A percentile compares a stretch with the other conserved stretches of the same genome.
These are phyloP conservation scores for Colletotrichum shisoi DNA, from an alignment of 2,329 filamentous ascomycete species.

Conservation along the genomic window DNA sequence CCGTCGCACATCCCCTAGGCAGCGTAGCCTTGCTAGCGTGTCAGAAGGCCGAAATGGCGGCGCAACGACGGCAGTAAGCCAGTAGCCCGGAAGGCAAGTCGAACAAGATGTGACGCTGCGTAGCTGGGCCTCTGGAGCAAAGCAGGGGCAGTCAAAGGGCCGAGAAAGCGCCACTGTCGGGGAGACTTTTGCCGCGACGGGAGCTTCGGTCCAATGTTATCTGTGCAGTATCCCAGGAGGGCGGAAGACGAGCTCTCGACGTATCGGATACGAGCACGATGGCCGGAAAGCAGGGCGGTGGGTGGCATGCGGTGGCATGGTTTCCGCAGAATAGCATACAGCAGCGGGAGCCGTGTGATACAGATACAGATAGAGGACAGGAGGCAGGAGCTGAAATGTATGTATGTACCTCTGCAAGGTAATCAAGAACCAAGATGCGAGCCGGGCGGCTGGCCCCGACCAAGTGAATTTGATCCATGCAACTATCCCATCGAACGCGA, in stretches of 20 bases:
- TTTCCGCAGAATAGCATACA: slow-evolving; percentile 1
- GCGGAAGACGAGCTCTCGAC: neutral
- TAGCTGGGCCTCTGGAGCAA: slow-evolving; percentile 2
- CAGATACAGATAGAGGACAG: too few relatives aligned
- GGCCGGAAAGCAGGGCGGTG: slow-evolving; percentile 4
- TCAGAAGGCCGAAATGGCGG: neutral
- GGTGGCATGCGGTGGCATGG: slow-evolving; percentile 22
- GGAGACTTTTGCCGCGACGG: neutral
- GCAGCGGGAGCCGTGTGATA: neutral
- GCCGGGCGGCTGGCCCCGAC: neutral
- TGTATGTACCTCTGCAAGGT: too few relatives aligned
- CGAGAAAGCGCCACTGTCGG: slow-evolving; percentile 28
- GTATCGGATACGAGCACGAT: slow-evolving; percentile 9
- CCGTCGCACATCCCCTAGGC: slow-evolving; percentile 5
- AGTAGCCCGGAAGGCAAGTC: neutral
- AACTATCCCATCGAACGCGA: too few relatives aligned
- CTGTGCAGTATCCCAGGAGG: slow-evolving; percentile 24
- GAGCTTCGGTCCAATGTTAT: slow-evolving; percentile 20
- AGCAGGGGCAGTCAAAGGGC: slow-evolving; percentile 7
- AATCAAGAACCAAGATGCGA: neutral
- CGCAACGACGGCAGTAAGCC: neutral
- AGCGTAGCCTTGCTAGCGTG: neutral
- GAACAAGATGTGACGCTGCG: slow-evolving; percentile 15
- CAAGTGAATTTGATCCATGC: too few relatives aligned
- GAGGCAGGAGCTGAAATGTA: too few relatives aligned